Conservation (phyloP, 345 rosid species). For the Firmiana major region DNA sequence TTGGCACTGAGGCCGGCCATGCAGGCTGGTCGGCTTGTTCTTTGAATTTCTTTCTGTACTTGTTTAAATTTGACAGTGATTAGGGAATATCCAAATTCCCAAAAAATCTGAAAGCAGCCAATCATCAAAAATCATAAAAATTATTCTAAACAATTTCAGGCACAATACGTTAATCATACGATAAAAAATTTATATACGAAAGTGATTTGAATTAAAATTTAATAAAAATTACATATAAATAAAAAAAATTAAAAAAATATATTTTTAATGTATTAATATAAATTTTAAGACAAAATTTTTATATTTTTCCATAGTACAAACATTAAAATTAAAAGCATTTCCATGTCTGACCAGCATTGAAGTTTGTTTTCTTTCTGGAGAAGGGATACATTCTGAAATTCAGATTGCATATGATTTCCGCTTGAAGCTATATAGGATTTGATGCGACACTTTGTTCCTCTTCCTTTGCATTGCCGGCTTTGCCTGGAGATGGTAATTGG, state of each 20-base stretch:
- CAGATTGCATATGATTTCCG: background rate
- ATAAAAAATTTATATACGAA: background rate
- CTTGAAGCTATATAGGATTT: background rate
- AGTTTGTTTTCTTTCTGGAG: background rate
- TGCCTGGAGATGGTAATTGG: background rate
- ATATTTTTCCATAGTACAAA: too few species aligned
- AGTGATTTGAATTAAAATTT: background rate
- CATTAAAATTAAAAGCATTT: too few species aligned
- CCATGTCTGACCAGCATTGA: background rate
- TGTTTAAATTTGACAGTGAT: background rate
- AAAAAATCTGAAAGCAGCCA: background rate
- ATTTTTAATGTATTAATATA: too few species aligned
- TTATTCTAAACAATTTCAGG: background rate
- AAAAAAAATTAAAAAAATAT: too few species aligned
- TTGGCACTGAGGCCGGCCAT: slow-evolving; percentile 14
- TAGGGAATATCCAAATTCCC: background rate
- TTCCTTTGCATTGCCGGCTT: background rate
- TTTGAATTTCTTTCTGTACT: background rate
- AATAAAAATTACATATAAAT: too few species aligned
- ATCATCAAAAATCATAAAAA: slow-evolving; percentile 1
- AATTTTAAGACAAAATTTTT: too few species aligned
- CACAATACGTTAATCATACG: background rate
- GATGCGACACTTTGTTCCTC: background rate
- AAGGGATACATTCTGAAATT: background rate
- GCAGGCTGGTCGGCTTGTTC: slow-evolving; percentile 8